phyloP scores from a whole-genome alignment of 2,329 filamentous ascomycete species.

The Nemania diffusa region DNA sequence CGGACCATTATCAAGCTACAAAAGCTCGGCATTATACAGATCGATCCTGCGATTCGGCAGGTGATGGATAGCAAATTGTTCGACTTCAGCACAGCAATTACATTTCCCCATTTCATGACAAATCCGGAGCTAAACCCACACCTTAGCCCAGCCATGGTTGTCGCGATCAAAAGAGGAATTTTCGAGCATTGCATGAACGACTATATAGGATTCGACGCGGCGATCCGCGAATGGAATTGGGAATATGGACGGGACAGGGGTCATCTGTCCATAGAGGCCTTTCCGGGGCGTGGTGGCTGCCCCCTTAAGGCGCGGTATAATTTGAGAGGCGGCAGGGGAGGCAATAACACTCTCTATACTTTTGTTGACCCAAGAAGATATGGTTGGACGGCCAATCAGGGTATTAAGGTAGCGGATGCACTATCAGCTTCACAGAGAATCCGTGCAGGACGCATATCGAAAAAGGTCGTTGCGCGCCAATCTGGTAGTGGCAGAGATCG shows the following conservation, averaged over 20 bases:
- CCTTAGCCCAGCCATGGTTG: slow-evolving; percentile 1
- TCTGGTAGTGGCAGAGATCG: neutral
- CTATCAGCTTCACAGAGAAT: slow-evolving; percentile 1
- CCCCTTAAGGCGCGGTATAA: slow-evolving; percentile 1
- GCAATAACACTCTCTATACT: slow-evolving; percentile 10
- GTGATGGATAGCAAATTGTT: neutral
- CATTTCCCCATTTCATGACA: slow-evolving; percentile 7
- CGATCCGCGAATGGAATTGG: neutral
- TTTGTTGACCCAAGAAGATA: slow-evolving; percentile 11
- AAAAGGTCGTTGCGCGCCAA: neutral
- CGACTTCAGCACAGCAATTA: slow-evolving; percentile 10
- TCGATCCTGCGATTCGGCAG: neutral
- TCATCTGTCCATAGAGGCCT: neutral
- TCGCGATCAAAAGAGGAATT: neutral
- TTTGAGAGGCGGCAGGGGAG: neutral
- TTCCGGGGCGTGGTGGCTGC: slow-evolving; percentile 3
- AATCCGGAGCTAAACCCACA: slow-evolving; percentile 10
- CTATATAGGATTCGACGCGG: neutral
- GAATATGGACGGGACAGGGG: neutral
- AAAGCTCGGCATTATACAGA: neutral
- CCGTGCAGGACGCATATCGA: neutral
- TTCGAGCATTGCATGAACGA: neutral
- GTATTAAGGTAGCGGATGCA: neutral
- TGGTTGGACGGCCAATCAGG: slow-evolving; percentile 5
- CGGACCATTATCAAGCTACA: slow-evolving; percentile 1